Evolutionary conservation across 2,329 filamentous ascomycete genomes (phyloP).

Genomic region (Microsporum canis): DNA sequence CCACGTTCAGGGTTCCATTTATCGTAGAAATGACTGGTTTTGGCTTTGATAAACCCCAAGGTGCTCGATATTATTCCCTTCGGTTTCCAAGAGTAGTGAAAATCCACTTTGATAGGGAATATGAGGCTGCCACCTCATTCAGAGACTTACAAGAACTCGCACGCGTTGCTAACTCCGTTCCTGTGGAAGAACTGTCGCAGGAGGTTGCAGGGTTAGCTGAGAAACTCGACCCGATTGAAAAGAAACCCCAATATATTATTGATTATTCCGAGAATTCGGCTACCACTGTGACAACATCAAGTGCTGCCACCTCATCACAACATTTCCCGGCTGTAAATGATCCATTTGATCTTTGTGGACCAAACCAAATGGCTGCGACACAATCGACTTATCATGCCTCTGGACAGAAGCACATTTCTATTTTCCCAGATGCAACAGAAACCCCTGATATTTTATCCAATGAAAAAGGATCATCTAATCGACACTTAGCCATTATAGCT

Average conservation of each 20-base stretch:
- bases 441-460: neutral
- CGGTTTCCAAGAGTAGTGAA: slow-evolving; percentile 68
- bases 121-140: slow-evolving; percentile 57
- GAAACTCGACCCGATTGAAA: slow-evolving; percentile 8
- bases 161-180: slow-evolving; percentile 41
- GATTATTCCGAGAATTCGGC: slow-evolving; percentile 11
- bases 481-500: neutral
- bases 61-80: slow-evolving; percentile 59
- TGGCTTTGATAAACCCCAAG: slow-evolving; percentile 61
- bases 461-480: neutral
- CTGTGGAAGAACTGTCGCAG: slow-evolving; percentile 18
- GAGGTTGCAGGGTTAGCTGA: slow-evolving; percentile 8
- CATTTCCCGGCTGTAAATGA: neutral
- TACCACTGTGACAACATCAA: neutral
- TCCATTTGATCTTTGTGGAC: too few relatives aligned
- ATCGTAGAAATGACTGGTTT: slow-evolving; percentile 73
- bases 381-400: neutral
- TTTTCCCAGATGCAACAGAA: neutral
- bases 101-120: slow-evolving; percentile 63
- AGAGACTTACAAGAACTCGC: slow-evolving; percentile 59
- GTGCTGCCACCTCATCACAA: neutral
- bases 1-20: slow-evolving; percentile 56
- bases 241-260: slow-evolving; percentile 11
- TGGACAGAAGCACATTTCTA: neutral
- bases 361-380: neutral